Base-by-base conservation (phyloP, 177 flowering plant species). In the Vitis hybrid region DNA sequence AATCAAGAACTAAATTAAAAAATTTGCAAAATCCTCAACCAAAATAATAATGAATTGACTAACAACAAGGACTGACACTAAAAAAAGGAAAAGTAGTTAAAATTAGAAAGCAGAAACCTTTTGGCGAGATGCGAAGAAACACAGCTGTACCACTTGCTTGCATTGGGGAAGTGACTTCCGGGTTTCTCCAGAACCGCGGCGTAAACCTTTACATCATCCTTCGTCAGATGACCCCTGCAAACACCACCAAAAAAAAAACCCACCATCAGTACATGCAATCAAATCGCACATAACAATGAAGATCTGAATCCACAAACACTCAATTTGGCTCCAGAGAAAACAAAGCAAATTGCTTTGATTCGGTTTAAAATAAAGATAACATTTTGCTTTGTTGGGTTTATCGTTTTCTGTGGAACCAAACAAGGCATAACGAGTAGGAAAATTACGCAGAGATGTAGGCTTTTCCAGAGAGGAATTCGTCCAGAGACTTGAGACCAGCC, bases 191-290 rank as follows among this genome's bases (percentile, higher is more conserved):
- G 56, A 70, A 94, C 87, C 6, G 88, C 93, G 0, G 85, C 94
- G 52, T 70, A 92, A 3, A 91, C 94, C 86, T 86, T 92, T 11
- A 90, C 74, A 80, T 94, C 98, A 75, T 92, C 98, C 74, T 79
- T 84, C 0, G 90, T 86, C 27, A 92, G 14, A 56, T 77, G 71
- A 68, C 80, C 85, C 46, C 98, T 93, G 81, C 21, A 74, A 64
- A 24, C 21, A 50, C 62, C 55, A 32, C 32, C 24, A 51, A 19
- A 56, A 32, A 40, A 40, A 40, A 27, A 27, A 27, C 30, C 30
- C 30, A 40, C 46, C 46, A 40, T 40, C 46, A 40, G 46, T 40
- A 40, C 6, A 6, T 1, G 46, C 6, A 40, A 40, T 40, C 46
- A 40, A 40, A 40, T 27, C 46, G 46, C 8, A 40, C 46, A 40